phyloP scores from a whole-genome alignment of 225 moss, liverwort and hornwort genomes.

The Pseudisothecium myosuroides region DNA sequence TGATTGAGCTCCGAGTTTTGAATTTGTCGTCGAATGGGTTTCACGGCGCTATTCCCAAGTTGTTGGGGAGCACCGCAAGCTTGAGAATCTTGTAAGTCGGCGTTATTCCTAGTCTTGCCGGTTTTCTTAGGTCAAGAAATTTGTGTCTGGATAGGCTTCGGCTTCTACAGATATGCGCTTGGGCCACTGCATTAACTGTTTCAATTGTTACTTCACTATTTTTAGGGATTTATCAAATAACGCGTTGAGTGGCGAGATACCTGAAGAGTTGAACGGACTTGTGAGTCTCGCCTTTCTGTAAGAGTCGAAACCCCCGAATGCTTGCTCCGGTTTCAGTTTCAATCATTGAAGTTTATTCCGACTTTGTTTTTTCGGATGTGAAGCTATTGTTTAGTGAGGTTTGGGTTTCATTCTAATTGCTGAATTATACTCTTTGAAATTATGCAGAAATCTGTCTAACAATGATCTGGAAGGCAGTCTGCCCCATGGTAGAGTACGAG shows the following conservation, averaged over 20 bases:
- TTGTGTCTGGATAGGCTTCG: background rate
- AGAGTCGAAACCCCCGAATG: background rate
- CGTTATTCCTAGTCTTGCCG: background rate
- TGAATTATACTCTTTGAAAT: background rate
- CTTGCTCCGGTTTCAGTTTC: background rate
- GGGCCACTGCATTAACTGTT: background rate
- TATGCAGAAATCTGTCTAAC: conserved; percentile 2
- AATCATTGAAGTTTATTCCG: background rate
- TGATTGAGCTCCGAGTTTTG: conserved; percentile 13
- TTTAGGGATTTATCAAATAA: conserved; percentile 12
- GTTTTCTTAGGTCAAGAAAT: background rate
- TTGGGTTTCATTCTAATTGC: background rate
- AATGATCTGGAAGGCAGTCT: conserved; percentile 20
- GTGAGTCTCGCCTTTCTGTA: conserved; percentile 3
- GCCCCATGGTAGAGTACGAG: background rate
- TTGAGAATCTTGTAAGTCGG: conserved; percentile 23
- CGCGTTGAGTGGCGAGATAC: background rate
- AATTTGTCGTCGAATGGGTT: conserved; percentile 21
- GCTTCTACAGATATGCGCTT: background rate
- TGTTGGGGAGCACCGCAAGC: background rate
- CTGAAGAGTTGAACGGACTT: conserved; percentile 3
- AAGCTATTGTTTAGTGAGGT: background rate
- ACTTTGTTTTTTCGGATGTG: background rate
- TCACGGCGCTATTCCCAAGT: conserved; percentile 4
- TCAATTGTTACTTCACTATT: background rate